Conservation (phyloP, 345 rosid genomes). For the Eucalyptus globulus region DNA sequence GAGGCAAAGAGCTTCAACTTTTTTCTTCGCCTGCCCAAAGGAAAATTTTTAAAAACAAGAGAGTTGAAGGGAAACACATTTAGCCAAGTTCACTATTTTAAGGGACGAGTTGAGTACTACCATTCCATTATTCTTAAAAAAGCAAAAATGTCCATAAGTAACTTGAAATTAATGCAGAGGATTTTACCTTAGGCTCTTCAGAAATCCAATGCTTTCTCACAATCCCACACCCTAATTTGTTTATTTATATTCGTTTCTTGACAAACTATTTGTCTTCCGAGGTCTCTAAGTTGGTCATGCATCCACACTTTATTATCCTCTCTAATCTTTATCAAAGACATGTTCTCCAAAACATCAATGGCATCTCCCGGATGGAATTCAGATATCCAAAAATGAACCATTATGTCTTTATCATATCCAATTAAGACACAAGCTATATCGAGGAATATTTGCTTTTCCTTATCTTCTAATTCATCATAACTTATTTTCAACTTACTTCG, state of each 20-base stretch:
- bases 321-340: neutral
- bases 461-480: rapidly evolving
- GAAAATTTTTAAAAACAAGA: neutral
- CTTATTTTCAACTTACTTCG: rapidly evolving
- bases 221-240: neutral
- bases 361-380: neutral
- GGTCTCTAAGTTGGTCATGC: neutral
- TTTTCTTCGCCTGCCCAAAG: neutral
- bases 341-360: neutral
- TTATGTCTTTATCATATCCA: rapidly evolving
- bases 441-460: rapidly evolving
- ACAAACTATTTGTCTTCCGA: neutral
- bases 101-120: neutral
- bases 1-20: neutral
- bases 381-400: neutral
- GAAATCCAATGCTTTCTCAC: neutral
- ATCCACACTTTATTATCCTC: neutral
- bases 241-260: neutral
- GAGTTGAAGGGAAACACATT: neutral
- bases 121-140: neutral
- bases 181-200: rapidly evolving
- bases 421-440: neutral
- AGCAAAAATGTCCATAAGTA: neutral
- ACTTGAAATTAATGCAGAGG: no score
- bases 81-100: neutral